Percentiles rank a stretch among this genome's conserved stretches.
Evolutionary conservation across 129 eudicot species (phyloP).

Genomic region (Chrysanthemum seticuspe): DNA sequence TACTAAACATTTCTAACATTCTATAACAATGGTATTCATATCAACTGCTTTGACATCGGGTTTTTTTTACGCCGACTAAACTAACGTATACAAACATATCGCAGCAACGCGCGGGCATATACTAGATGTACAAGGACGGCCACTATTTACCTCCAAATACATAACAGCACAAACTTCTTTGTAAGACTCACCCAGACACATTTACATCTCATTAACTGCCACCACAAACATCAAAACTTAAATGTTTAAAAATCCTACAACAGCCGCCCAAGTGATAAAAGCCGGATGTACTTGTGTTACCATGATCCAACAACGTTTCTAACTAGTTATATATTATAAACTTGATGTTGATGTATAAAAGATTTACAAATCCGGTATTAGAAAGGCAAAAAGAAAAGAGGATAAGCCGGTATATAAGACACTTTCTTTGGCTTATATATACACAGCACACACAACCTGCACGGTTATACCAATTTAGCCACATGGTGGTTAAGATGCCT

Average conservation of each 20-base stretch:
- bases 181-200: conserved; percentile 18
- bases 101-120: no score
- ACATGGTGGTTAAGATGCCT: conserved; percentile 33
- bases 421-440: conserved; percentile 19
- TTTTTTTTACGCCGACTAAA: no score
- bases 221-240: neutral
- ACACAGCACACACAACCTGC: conserved; percentile 1
- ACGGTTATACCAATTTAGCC: neutral
- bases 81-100: no score
- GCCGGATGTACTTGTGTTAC: neutral
- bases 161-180: conserved; percentile 13
- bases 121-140: no score
- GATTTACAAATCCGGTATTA: neutral
- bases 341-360: conserved; percentile 2
- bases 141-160: neutral
- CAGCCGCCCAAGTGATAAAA: neutral
- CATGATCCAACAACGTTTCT: neutral
- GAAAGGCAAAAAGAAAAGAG: neutral
- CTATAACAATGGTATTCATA: no score
- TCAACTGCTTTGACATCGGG: no score
- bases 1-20: no score
- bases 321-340: neutral
- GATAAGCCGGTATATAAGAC: conserved; percentile 22
- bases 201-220: conserved; percentile 15
- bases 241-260: neutral